Evolutionary conservation across 805 yeast species (phyloP).

Genomic region (Hemisphaericaspora nanyangensis): DNA sequence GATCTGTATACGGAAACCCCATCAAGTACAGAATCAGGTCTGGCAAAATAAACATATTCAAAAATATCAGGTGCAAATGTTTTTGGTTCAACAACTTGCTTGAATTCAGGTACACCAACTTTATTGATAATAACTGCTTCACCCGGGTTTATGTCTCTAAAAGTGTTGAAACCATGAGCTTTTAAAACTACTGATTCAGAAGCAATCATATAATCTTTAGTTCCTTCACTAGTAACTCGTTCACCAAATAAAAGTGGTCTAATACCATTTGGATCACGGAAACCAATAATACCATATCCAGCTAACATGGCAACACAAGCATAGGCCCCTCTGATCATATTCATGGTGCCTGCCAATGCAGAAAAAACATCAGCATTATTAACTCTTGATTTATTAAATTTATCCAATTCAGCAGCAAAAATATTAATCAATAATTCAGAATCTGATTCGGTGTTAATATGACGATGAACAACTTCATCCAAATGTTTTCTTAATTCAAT

Average conservation of each 20-base stretch:
- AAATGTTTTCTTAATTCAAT: conserved; percentile 69
- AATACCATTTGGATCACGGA: conserved; percentile 96
- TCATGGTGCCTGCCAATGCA: conserved; percentile 80
- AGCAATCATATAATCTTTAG: conserved; percentile 87
- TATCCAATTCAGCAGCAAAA: conserved; percentile 88
- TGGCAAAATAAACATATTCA: conserved; percentile 96
- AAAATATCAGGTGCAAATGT: conserved; percentile 92
- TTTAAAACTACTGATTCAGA: conserved; percentile 92
- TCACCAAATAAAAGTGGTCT: conserved; percentile 89
- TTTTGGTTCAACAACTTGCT: conserved; percentile 76
- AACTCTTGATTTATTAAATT: conserved; percentile 89
- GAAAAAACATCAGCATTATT: conserved; percentile 83
- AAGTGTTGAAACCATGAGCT: conserved; percentile 80
- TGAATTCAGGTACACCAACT: conserved; percentile 65
- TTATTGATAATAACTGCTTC: conserved; percentile 94
- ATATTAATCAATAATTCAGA: conserved; percentile 86
- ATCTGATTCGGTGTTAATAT: conserved; percentile 95
- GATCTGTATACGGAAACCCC: conserved; percentile 96
- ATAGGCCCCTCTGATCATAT: conserved; percentile 89
- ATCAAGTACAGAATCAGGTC: conserved; percentile 94
- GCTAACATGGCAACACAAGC: conserved; percentile 95
- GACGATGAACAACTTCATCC: conserved; percentile 94
- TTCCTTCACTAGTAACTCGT: conserved; percentile 53
- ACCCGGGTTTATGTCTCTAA: conserved; percentile 87
- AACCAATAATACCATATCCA: conserved; percentile 92